These are phyloP conservation scores for Elongisporangium anandrum DNA, from an alignment of 352 stramenopile genomes.

Conservation along the genomic window DNA sequence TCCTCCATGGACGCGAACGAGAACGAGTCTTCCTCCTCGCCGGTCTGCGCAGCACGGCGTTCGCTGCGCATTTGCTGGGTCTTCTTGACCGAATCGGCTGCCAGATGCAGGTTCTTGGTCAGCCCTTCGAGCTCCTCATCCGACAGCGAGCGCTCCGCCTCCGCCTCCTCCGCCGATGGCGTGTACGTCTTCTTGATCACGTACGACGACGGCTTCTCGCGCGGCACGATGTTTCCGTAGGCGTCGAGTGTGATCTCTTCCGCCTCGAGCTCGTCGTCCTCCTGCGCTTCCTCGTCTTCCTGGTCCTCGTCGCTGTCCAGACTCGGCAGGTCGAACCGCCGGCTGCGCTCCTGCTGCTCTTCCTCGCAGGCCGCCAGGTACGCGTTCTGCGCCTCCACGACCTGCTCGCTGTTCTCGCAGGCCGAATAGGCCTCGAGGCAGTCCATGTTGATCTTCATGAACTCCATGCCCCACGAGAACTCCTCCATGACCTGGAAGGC, in stretches of 20 bases:
- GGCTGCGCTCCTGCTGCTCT: constrained; percentile 47
- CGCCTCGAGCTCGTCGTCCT: constrained; percentile 7
- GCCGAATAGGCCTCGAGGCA: constrained; percentile 82
- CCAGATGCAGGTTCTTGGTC: constrained; percentile 61
- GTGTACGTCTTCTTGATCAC: constrained; percentile 55
- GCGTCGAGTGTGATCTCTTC: constrained; percentile 25
- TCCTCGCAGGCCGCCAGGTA: constrained; percentile 64
- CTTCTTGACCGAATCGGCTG: constrained; percentile 47
- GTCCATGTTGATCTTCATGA: constrained; percentile 94
- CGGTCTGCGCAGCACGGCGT: constrained; percentile 16
- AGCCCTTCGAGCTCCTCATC: constrained; percentile 52
- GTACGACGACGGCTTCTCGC: constrained; percentile 23
- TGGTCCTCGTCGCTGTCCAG: constrained; percentile 55
- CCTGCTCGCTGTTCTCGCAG: constrained; percentile 63
- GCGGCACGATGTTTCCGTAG: constrained; percentile 25
- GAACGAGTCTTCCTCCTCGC: constrained; percentile 26
- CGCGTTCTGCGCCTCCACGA: constrained; percentile 75
- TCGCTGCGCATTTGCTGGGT: constrained; percentile 51
- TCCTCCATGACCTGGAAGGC: constrained; percentile 89
- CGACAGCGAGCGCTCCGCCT: constrained; percentile 11
- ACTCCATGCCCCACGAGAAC: constrained; percentile 93
- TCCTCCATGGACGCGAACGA: constrained; percentile 70
- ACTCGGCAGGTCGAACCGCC: constrained; percentile 54
- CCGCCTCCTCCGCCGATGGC: constrained; percentile 14
- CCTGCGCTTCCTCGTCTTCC: constrained; percentile 32